Evolutionary conservation across 2,329 filamentous ascomycete species (phyloP).

Genomic region (Cordyceps sp.): DNA sequence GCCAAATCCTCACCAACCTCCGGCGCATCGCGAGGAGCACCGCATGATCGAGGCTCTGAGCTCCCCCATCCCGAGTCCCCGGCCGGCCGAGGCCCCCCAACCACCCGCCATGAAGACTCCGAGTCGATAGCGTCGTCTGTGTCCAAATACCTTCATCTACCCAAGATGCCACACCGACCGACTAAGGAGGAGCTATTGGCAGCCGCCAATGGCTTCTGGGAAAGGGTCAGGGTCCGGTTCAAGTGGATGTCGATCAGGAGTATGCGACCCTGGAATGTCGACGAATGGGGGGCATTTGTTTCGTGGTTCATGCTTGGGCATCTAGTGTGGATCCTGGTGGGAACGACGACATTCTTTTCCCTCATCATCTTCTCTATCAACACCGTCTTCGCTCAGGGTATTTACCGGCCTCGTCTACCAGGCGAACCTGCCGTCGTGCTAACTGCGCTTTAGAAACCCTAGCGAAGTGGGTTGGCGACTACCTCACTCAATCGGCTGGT

Average conservation of each 20-base stretch:
- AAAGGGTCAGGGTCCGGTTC: conserved; percentile 76
- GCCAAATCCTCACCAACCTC: background rate
- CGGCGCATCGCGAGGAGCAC: background rate
- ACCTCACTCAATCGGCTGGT: conserved; percentile 83
- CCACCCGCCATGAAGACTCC: conserved; percentile 5
- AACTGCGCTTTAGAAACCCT: conserved; percentile 52
- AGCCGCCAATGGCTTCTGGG: conserved; percentile 85
- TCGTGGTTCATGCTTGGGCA: conserved; percentile 94
- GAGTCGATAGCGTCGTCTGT: conserved; percentile 33
- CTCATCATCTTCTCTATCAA: conserved; percentile 82
- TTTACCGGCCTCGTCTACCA: conserved; percentile 7
- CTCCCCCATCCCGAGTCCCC: background rate
- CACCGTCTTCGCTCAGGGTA: conserved; percentile 87
- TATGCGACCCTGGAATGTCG: conserved; percentile 81
- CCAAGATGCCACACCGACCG: conserved; percentile 69
- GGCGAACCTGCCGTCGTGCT: conserved; percentile 3
- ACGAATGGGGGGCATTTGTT: conserved; percentile 86
- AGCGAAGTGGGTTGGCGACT: conserved; percentile 86
- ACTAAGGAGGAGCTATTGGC: conserved; percentile 86
- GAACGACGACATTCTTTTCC: conserved; percentile 94
- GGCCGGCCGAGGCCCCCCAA: conserved; percentile 3
- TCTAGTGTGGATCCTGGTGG: conserved; percentile 86
- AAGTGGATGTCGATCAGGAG: conserved; percentile 97
- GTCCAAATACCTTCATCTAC: conserved; percentile 42
- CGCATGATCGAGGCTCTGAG: background rate